A percentile compares a stretch with the other conserved stretches of the same genome.
phyloP scores from a whole-genome alignment of 441 rosid species.

The Syzygium syzygioides region DNA sequence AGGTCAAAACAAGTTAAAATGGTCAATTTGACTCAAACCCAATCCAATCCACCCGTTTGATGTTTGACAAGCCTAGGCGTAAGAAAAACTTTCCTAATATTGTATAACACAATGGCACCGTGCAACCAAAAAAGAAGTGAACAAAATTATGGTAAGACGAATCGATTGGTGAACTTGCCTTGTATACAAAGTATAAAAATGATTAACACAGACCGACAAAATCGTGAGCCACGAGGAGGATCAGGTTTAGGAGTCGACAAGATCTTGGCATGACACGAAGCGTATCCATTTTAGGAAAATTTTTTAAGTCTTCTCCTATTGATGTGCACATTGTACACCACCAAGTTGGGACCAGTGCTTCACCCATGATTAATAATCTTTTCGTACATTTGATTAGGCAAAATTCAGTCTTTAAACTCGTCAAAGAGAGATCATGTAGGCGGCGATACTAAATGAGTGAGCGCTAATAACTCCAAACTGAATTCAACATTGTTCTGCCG shows the following conservation, averaged over 20 bases:
- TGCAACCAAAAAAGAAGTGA: neutral
- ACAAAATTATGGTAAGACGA: neutral
- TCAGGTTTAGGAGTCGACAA: neutral
- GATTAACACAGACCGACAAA: neutral
- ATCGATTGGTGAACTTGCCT: neutral
- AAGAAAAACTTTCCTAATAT: neutral
- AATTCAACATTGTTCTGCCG: too few relatives aligned
- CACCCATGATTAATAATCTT: neutral
- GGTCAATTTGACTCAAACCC: neutral
- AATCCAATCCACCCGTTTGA: fast-evolving
- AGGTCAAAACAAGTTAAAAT: too few relatives aligned
- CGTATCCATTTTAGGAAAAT: neutral
- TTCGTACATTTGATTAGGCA: neutral
- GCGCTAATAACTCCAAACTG: too few relatives aligned
- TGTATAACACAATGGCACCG: neutral
- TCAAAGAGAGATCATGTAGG: too few relatives aligned
- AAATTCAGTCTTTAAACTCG: neutral
- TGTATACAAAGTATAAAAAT: neutral
- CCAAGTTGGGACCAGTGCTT: neutral
- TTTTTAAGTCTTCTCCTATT: neutral
- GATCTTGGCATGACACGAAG: neutral
- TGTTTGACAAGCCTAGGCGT: fast-evolving
- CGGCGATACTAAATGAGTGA: too few relatives aligned
- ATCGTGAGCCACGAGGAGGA: neutral
- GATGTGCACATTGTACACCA: neutral